Percentiles rank a stretch among this genome's conserved stretches.
Evolutionary conservation across 2,329 filamentous ascomycete species (phyloP).

Genomic region (Aspergillus pseudotamarii): DNA sequence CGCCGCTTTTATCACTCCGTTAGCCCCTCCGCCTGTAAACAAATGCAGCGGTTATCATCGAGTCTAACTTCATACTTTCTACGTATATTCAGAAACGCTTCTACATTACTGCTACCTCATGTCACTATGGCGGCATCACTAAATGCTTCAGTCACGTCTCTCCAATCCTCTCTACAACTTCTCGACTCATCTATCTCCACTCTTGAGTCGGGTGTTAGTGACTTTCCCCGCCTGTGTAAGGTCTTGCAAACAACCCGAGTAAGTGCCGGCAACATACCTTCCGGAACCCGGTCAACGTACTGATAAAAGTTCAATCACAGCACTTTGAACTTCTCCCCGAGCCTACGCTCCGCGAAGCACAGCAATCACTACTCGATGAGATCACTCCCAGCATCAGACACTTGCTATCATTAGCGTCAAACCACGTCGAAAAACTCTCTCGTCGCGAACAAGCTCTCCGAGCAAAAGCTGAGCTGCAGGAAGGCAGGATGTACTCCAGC

Average conservation of each 20-base stretch:
- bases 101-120: not conserved
- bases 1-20: constrained; percentile 35
- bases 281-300: not conserved
- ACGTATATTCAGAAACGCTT: not conserved
- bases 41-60: constrained; percentile 20
- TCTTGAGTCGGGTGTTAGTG: constrained; percentile 63
- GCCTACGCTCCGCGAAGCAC: constrained; percentile 76
- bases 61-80: not conserved
- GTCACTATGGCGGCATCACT: constrained; percentile 51
- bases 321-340: constrained; percentile 94
- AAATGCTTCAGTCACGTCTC: constrained; percentile 61
- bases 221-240: constrained; percentile 64
- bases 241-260: constrained; percentile 66
- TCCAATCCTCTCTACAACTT: constrained; percentile 63
- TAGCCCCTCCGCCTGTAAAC: constrained; percentile 27
- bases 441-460: constrained; percentile 82
- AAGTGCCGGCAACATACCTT: constrained; percentile 26
- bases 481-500: constrained; percentile 63
- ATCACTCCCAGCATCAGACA: constrained; percentile 83
- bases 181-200: constrained; percentile 66
- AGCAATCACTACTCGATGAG: constrained; percentile 81
- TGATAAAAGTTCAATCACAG: constrained; percentile 46
- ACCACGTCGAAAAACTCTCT: constrained; percentile 79
- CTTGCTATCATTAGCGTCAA: constrained; percentile 78
- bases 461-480: constrained; percentile 79